Percentiles rank a stretch among this genome's conserved stretches.
phyloP scores from a whole-genome alignment of 768 basidiomycete genomes.

The Panaeolus papilionaceus region DNA sequence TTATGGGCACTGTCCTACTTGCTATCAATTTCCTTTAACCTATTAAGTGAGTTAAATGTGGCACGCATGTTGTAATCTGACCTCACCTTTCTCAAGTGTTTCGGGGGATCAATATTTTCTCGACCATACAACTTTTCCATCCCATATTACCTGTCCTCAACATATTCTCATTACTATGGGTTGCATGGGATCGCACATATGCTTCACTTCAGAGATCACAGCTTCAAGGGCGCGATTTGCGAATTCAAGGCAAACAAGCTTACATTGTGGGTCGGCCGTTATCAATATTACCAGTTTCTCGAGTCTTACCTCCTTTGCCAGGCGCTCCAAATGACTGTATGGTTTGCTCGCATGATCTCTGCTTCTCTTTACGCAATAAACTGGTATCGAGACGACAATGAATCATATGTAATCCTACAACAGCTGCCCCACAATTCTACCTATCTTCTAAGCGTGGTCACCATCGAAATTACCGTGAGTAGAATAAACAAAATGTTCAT shows the following conservation, averaged over 20 bases:
- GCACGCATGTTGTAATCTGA: background rate
- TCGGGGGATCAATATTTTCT: conserved; percentile 37
- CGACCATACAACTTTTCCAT: conserved; percentile 33
- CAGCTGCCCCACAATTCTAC: conserved; percentile 41
- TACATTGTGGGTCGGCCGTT: conserved; percentile 60
- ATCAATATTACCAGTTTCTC: background rate
- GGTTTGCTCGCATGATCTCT: conserved; percentile 62
- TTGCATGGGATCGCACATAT: conserved; percentile 89
- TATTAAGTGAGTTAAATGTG: conserved; percentile 47
- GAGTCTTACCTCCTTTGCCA: conserved; percentile 34
- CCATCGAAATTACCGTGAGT: conserved; percentile 65
- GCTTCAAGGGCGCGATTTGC: conserved; percentile 74
- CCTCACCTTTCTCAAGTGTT: conserved; percentile 34
- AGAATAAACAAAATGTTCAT: background rate
- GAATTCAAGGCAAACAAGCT: conserved; percentile 63
- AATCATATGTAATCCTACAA: conserved; percentile 43
- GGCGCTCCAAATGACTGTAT: conserved; percentile 64
- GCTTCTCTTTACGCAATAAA: conserved; percentile 50
- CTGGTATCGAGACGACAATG: conserved; percentile 38
- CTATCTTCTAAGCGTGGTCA: conserved; percentile 54
- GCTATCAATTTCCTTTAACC: conserved; percentile 47
- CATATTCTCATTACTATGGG: conserved; percentile 74
- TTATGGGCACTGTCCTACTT: conserved; percentile 65
- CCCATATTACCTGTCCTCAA: conserved; percentile 57
- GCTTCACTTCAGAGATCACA: conserved; percentile 60